phyloP scores from a whole-genome alignment of 495 filamentous ascomycete species.

The Corynascus novoguineensis region DNA sequence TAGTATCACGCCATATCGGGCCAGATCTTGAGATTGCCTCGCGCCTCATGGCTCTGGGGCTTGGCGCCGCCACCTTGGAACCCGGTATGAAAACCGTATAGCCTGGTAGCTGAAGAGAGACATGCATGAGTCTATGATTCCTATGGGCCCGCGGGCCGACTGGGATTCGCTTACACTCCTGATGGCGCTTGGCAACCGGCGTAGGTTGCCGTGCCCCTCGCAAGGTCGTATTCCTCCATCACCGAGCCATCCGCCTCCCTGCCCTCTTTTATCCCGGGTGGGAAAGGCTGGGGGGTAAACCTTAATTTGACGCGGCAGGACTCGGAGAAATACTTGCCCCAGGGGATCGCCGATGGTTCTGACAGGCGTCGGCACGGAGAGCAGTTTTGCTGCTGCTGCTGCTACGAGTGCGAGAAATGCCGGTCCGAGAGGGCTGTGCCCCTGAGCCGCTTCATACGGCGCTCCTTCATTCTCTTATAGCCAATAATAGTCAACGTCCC shows the following conservation, averaged over 20 bases:
- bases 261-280: neutral
- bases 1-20: neutral
- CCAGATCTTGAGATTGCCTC: neutral
- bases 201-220: no score
- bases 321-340: neutral
- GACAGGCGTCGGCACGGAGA: neutral
- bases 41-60: neutral
- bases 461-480: neutral
- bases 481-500: neutral
- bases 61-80: neutral
- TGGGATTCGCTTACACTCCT: no score
- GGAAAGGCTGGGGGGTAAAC: neutral
- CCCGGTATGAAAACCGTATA: neutral
- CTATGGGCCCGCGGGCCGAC: no score
- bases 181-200: no score
- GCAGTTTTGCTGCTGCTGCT: no score
- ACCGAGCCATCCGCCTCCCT: no score
- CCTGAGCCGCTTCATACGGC: neutral
- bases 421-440: constrained; percentile 10
- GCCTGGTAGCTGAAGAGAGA: no score
- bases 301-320: constrained; percentile 1
- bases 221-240: no score
- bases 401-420: no score
- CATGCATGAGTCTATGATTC: no score
- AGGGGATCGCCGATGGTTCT: neutral